These are phyloP conservation scores for Nicotiana otophora DNA, from an alignment of 257 asterid genomes.

Conservation along the genomic window DNA sequence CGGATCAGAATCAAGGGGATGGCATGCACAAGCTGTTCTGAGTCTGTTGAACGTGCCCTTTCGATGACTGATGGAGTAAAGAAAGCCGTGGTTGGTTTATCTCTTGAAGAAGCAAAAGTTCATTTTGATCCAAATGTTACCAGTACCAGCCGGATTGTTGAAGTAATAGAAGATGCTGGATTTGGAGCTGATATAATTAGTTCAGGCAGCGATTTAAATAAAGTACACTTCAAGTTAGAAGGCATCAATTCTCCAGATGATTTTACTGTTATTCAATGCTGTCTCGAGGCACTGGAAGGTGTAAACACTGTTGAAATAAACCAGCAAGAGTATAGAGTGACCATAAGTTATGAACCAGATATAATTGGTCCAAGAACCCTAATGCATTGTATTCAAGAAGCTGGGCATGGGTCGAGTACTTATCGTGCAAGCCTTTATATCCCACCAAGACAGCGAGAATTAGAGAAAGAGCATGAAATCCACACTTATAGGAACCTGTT, in stretches of 20 bases:
- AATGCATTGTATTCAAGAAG: slow-evolving; percentile 61
- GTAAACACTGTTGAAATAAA: slow-evolving; percentile 66
- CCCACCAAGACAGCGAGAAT: slow-evolving; percentile 77
- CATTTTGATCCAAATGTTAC: slow-evolving; percentile 88
- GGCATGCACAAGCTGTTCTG: slow-evolving; percentile 99
- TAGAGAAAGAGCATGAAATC: slow-evolving; percentile 65
- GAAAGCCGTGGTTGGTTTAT: slow-evolving; percentile 94
- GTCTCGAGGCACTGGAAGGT: slow-evolving; percentile 70
- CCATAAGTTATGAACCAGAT: slow-evolving; percentile 71
- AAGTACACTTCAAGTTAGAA: slow-evolving; percentile 63
- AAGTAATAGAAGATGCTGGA: slow-evolving; percentile 88
- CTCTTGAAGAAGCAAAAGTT: slow-evolving; percentile 96
- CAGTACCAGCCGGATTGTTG: slow-evolving; percentile 41
- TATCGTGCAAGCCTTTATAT: slow-evolving; percentile 60
- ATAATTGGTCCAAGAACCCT: slow-evolving; percentile 89
- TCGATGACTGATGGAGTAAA: slow-evolving; percentile 76
- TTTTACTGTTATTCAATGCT: slow-evolving; percentile 37
- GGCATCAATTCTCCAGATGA: slow-evolving; percentile 60
- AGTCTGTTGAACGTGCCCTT: slow-evolving; percentile 87
- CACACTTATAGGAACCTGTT: slow-evolving; percentile 63
- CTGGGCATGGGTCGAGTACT: slow-evolving; percentile 46
- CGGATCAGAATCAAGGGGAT: slow-evolving; percentile 81
- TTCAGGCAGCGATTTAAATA: slow-evolving; percentile 70
- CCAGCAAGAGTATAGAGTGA: slow-evolving; percentile 41
- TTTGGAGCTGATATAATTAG: slow-evolving; percentile 84